Percentiles rank a stretch among this genome's conserved stretches.
Conservation (phyloP, 108 stramenopile genomes). For the Bacterosira constricta region DNA sequence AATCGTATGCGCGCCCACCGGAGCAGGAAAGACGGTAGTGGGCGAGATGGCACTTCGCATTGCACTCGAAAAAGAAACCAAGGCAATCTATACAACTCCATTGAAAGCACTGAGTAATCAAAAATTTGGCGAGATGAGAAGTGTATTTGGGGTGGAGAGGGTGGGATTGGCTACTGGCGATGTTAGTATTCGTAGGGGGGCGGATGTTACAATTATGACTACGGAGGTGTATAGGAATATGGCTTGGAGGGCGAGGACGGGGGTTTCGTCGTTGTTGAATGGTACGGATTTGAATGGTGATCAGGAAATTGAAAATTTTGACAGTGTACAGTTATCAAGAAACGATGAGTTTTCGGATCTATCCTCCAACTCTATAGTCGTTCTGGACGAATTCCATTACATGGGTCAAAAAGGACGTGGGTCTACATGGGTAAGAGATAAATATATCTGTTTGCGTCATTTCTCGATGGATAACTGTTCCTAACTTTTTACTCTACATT, state of each 20-base stretch:
- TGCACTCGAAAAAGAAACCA: constrained; percentile 57
- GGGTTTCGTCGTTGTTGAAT: not conserved
- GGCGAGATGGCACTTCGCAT: constrained; percentile 88
- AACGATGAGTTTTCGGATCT: constrained; percentile 51
- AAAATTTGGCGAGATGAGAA: constrained; percentile 88
- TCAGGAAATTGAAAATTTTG: constrained; percentile 9
- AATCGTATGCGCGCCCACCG: constrained; percentile 93
- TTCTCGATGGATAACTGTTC: no score
- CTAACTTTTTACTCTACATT: no score
- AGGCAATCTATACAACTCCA: constrained; percentile 92
- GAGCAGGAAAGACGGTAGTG: constrained; percentile 85
- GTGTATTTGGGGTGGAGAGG: constrained; percentile 71
- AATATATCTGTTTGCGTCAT: no score
- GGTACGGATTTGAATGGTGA: constrained; percentile 1
- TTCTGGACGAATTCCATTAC: constrained; percentile 97
- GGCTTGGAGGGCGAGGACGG: constrained; percentile 67
- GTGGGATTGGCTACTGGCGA: constrained; percentile 88
- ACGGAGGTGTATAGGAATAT: constrained; percentile 96
- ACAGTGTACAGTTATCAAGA: constrained; percentile 20
- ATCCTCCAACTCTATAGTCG: constrained; percentile 77
- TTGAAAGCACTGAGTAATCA: constrained; percentile 95
- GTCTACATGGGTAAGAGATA: constrained; percentile 95
- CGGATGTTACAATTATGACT: constrained; percentile 91
- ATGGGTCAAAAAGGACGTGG: constrained; percentile 93
- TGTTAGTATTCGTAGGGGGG: constrained; percentile 83